Evolutionary conservation across 2,329 filamentous ascomycete genomes (phyloP), one percentile per base, ranked within the genome.

Genomic region (Exophiala dermatitidis): DNA sequence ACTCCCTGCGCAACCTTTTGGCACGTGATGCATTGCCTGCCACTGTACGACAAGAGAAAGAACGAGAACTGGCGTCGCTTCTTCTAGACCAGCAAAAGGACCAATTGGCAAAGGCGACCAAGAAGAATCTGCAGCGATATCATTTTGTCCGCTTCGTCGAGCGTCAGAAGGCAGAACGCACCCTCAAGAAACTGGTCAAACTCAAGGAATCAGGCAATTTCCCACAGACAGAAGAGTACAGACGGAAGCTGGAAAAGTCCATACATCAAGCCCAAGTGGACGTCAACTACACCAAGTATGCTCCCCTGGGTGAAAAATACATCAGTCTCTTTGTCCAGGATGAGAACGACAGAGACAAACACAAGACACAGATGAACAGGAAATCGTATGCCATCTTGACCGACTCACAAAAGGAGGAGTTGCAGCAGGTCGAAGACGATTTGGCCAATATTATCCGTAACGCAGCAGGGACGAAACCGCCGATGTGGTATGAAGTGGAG

Each of bases 141-240:
- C 81, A 84, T 64, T 83, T 82, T 68, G 76, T 84, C n/a, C 69
- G 81, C n/a, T 85, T 84, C 64, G 75, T 84, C 57, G 81, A 64
- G 53, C 56, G 60, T 19, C 72, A 77, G 60, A 79, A 76, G 60
- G 76, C 74, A 19, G 70, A 71, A 43, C 67, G 75, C 53, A 68
- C 69, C 49, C 64, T 78, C 49, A 77, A 76, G 64, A 53, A 52
- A 41, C 48, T 60, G 29, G 7, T 50, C 12, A 54, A 37, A 30
- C 19, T 43, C 8, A 38, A 50, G 43, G 49, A 57, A 7, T 41
- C 48, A 10, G 12, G 29, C n/a, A 31, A 40, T 2, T 36, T 32
- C 34, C 3, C 28, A 31, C 30, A 64, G 62, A 47, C 60, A 61
- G 50, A 68, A 57, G 48, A 58, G 46, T 38, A 61, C 38, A 57